Evolutionary conservation across 257 asterid species (phyloP).

Genomic region (Solanum medicagineum): DNA sequence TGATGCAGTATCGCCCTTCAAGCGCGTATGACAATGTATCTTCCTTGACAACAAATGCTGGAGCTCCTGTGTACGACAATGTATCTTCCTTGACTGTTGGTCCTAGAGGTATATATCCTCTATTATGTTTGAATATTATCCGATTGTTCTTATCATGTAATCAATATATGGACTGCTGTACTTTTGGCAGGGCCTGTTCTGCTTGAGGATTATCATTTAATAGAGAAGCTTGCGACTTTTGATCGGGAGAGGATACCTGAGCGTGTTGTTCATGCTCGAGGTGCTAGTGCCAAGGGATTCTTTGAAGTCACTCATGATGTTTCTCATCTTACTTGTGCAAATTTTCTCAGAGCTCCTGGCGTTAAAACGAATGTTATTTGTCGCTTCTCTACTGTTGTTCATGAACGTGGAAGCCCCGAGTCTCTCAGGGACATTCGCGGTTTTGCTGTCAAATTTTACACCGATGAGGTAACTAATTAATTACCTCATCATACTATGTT

Average conservation of each 20-base stretch:
- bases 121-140: not conserved
- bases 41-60: conserved; percentile 6
- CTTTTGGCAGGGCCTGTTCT: conserved; percentile 12
- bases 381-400: conserved; percentile 25
- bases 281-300: conserved; percentile 31
- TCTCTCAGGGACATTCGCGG: conserved; percentile 29
- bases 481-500: not conserved
- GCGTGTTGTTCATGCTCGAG: conserved; percentile 33
- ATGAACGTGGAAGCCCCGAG: conserved; percentile 30
- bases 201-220: conserved; percentile 12
- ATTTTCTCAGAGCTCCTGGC: conserved; percentile 31
- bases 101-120: not conserved
- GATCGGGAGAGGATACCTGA: conserved; percentile 16
- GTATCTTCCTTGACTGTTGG: conserved; percentile 1
- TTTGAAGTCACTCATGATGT: conserved; percentile 29
- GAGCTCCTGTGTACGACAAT: conserved; percentile 1
- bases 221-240: conserved; percentile 10
- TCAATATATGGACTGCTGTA: not conserved
- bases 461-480: conserved; percentile 18
- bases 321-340: conserved; percentile 21
- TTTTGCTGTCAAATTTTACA: conserved; percentile 33
- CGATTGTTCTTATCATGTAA: not conserved
- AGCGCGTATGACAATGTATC: not conserved
- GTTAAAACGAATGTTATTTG: conserved; percentile 20
- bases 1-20: not conserved